These are phyloP conservation scores for Letharia columbiana DNA, from an alignment of 495 filamentous ascomycete genomes.

Conservation along the genomic window DNA sequence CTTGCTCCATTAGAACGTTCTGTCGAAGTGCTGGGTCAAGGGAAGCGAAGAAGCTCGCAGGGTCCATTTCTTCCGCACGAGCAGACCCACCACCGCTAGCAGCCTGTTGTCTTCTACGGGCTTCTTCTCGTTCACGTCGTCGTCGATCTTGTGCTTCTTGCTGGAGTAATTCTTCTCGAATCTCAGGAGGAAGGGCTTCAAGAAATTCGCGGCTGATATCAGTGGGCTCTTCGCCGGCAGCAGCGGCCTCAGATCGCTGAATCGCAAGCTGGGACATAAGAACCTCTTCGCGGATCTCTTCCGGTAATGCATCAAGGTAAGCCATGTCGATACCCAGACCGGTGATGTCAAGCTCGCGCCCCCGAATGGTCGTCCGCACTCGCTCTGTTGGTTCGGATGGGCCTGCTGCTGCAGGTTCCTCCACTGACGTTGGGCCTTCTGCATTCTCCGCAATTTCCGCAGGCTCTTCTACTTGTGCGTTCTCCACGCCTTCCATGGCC, in stretches of 20 bases:
- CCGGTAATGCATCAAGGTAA: slow-evolving; percentile 87
- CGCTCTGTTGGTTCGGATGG: slow-evolving; percentile 49
- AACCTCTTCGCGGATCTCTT: slow-evolving; percentile 92
- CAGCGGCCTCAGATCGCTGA: slow-evolving; percentile 68
- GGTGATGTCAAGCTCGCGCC: slow-evolving; percentile 81
- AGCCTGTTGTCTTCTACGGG: slow-evolving; percentile 57
- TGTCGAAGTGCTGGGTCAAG: slow-evolving; percentile 78
- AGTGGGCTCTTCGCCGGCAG: slow-evolving; percentile 71
- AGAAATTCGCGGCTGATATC: slow-evolving; percentile 93
- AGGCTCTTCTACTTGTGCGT: slow-evolving; percentile 33
- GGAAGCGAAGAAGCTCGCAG: slow-evolving; percentile 84
- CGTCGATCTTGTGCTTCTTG: slow-evolving; percentile 85
- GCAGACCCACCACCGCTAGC: slow-evolving; percentile 45
- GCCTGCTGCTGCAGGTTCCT: slow-evolving; percentile 32
- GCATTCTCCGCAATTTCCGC: slow-evolving; percentile 17
- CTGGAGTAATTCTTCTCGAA: slow-evolving; percentile 79
- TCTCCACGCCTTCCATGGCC: slow-evolving; percentile 84
- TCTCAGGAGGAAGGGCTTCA: slow-evolving; percentile 80
- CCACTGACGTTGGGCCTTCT: slow-evolving; percentile 30
- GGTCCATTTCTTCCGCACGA: slow-evolving; percentile 79
- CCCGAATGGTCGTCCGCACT: slow-evolving; percentile 71
- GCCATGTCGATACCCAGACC: slow-evolving; percentile 87
- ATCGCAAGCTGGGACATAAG: slow-evolving; percentile 79
- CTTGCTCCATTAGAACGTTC: slow-evolving; percentile 81
- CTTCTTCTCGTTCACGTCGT: slow-evolving; percentile 73